Conservation (phyloP, 2,329 filamentous ascomycete species). For the Phoma sp. region DNA sequence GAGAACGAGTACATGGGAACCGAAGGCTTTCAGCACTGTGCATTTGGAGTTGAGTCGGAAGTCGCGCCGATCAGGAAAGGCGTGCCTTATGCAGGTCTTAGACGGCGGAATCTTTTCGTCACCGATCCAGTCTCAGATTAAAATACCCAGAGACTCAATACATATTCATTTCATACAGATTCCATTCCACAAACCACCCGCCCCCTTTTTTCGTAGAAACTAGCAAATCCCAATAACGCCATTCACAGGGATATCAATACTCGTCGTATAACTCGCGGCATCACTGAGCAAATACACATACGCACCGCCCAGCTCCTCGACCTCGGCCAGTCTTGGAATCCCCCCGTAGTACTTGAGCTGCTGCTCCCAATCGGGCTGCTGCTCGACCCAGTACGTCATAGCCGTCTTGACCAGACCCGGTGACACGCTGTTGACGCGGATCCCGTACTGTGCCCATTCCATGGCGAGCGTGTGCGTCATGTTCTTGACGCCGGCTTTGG, state of each 20-base stretch:
- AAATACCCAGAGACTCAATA: no score
- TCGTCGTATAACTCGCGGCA: slow-evolving; percentile 58
- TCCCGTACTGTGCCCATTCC: slow-evolving; percentile 49
- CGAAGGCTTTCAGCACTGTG: slow-evolving; percentile 37
- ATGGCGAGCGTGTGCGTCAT: slow-evolving; percentile 52
- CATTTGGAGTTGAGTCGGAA: slow-evolving; percentile 41
- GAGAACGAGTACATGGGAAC: slow-evolving; percentile 31
- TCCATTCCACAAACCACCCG: no score
- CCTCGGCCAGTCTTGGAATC: slow-evolving; percentile 61
- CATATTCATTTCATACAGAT: no score
- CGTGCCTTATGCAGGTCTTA: slow-evolving; percentile 33
- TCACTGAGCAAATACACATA: slow-evolving; percentile 65
- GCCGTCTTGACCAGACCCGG: slow-evolving; percentile 48
- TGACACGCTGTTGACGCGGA: slow-evolving; percentile 49
- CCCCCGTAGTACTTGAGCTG: slow-evolving; percentile 66
- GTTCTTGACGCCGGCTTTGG: slow-evolving; percentile 54
- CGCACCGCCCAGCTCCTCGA: slow-evolving; percentile 62
- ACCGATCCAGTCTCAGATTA: no score
- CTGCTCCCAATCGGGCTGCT: slow-evolving; percentile 61
- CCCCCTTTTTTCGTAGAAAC: not conserved
- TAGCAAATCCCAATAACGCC: slow-evolving; percentile 41
- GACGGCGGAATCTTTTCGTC: not conserved
- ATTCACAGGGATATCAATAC: slow-evolving; percentile 58
- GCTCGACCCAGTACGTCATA: slow-evolving; percentile 56
- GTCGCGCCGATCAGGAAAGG: slow-evolving; percentile 29